phyloP scores from a whole-genome alignment of 163 green algal species.

The Picocystis sp. region DNA sequence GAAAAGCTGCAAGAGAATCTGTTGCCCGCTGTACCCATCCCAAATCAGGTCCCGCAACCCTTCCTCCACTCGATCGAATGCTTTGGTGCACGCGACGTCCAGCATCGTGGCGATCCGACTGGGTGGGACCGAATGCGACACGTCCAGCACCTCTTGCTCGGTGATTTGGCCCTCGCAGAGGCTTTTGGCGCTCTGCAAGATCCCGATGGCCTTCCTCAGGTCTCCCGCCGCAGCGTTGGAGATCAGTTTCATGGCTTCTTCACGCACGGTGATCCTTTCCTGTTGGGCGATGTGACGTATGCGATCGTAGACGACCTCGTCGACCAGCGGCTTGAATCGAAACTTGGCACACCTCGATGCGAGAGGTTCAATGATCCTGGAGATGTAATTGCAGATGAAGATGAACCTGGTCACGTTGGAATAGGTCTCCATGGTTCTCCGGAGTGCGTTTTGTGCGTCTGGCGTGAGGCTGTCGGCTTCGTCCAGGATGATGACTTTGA shows the following conservation, averaged over 20 bases:
- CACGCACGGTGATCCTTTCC: conserved; percentile 16
- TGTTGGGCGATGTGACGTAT: conserved; percentile 60
- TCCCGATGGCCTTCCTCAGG: conserved; percentile 81
- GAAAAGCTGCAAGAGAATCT: conserved; percentile 69
- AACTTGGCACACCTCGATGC: conserved; percentile 26
- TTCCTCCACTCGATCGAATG: conserved; percentile 17
- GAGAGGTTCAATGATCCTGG: conserved; percentile 76
- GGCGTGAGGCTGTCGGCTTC: conserved; percentile 62
- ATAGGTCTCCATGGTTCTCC: conserved; percentile 92
- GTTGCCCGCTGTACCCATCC: conserved; percentile 63
- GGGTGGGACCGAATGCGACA: conserved; percentile 33
- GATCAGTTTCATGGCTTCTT: conserved; percentile 35
- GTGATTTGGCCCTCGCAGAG: background rate
- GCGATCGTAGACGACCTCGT: conserved; percentile 54
- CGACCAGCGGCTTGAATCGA: conserved; percentile 74
- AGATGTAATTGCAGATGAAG: conserved; percentile 98
- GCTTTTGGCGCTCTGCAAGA: conserved; percentile 53
- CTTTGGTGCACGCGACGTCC: conserved; percentile 8
- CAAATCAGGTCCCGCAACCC: conserved; percentile 43
- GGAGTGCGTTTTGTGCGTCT: conserved; percentile 87
- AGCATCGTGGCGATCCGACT: conserved; percentile 22
- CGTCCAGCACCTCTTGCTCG: conserved; percentile 13
- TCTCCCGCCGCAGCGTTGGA: conserved; percentile 52
- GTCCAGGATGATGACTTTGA: conserved; percentile 94
- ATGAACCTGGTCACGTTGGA: conserved; percentile 85